Base-by-base conservation (phyloP, 257 asterid genomes). In the Primulina eburnea region DNA sequence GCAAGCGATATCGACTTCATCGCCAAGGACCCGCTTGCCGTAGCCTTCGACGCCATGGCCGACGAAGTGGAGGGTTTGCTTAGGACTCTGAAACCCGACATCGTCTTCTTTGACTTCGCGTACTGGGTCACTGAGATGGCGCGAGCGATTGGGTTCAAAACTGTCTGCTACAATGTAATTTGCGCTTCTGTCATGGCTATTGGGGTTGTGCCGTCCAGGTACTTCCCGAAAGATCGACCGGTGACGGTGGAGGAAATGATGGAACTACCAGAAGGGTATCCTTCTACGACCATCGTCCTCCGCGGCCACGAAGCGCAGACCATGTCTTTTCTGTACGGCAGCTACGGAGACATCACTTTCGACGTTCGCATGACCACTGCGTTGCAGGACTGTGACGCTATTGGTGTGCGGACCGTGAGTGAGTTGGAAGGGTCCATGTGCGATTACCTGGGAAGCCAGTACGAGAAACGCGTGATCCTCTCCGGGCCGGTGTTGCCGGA, bases 401-500 rank as follows among this genome's bases (percentile, higher is more conserved):
- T 69, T 33, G 69, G 66, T 8, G 12, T 68, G 4, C 52, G 71
- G 58, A 60, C 73, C 0, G 69, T 75, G 16, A 4, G 59, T 24
- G 83, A 79, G 47, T 14, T 76, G 20, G 83, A 79, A 37, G 83
- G 78, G 12, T 30, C 30, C 11, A 62, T 62, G 5, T 64, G 75
- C 18, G 69, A 75, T 16, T 79, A 62, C 62, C 7, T 71, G 35
- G 33, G 34, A 9, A 63, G 18, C 2, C 37, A 56, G 17, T 62
- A 29, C 12, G 18, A 3, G 10, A 78, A 58, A 18, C 73, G 75
- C 0, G 68, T 75, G n/a, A 52, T 75, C 3, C 60, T 68, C 6
- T 47, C 80, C 3, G 73, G 81, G 3, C 78, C 81, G 2, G 69
- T 72, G 28, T 32, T 68, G 62, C 73, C 76, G 0, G 73, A 64